Evolutionary conservation across 345 rosid species (phyloP), one percentile per base, ranked within the genome.

Genomic region (Reutealis trisperma): DNA sequence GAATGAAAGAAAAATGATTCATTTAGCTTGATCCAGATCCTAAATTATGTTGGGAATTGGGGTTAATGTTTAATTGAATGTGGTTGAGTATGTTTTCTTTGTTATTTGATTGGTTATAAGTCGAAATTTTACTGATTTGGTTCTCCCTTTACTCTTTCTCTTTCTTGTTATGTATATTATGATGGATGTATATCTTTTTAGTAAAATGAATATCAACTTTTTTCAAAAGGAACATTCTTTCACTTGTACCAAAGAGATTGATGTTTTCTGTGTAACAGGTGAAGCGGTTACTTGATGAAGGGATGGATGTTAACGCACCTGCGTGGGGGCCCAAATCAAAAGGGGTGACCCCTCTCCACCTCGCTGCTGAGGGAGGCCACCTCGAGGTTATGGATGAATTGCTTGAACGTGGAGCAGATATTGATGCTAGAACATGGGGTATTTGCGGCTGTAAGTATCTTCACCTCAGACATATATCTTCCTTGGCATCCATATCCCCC

Each of bases 301-400:
- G 98, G 61, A 79, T 89, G 77, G 98, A 93, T 71, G 99, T 90
- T 42, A 96, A 93, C 63, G 94, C 88, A 63, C 83, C 86, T 67
- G 96, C 97, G 37, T 90, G 88, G 94, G 99, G 98, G 49, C 94
- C 95, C 45, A 96, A 93, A 88, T 89, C 96, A 15, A 89, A 91
- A 83, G 98, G 98, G 63, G 87, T 90, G 65, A 91, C 88, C 21
- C 91, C 99, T 15, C 99, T 96, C 75, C 98, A 96, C 88, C 99
- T 96, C 79, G 99, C 98, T 76, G 96, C 99, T 6, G 91, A 93
- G 87, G 97, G 97, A 75, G 99, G 99, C 45, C 94, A 96, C 71
- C 77, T 96, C 21, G 89, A 91, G 76, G 91, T 96, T 41, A 93
- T 96, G 94, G 99, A 93, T 85, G 89, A 87, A 79, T 83, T 96